Base-by-base conservation (phyloP, 202 grass and related monocot species). In the Alloteropsis angusta region DNA sequence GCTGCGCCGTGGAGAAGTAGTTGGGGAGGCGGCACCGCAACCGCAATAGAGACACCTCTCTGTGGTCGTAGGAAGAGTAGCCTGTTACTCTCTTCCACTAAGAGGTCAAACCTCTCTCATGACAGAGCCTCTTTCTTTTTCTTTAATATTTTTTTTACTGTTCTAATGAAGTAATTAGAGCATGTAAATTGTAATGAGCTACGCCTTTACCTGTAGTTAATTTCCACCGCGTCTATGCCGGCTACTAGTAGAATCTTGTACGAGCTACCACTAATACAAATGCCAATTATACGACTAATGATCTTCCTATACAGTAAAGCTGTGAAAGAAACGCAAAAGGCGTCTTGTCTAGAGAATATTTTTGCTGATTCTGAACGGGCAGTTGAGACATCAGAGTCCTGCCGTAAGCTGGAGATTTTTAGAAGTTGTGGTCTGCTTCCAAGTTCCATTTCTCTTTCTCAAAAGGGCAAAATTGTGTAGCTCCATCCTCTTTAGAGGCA, bases 121-220 rank as follows among this genome's bases (percentile, higher is more conserved):
- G 61, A 49, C 81, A 59, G 52, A 44, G 67, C 9, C 13, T 60
- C 60, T 81, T 37, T 8, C 16, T 43, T 54, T 68, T 39, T 2
- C 47, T 78, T 42, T 77, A 37, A n/a, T 67, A 28, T 74, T 12
- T 46, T 36, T 77, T 74, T 68, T 71, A 81, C 77, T 63, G 71
- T 85, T 77, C 58, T 85, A 84, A 72, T 67, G 35, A 68, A 21
- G 39, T 9, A 21, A 57, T 45, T 88, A 77, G 87, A 85, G 72
- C 65, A 77, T 77, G 82, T 85, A 85, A 80, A 81, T 81, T 76
- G 43, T 89, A 81, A 52, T 71, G 65, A 88, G 71, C 76, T n/a
- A 76, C 64, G 64, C 32, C 62, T 61, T 63, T 69, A 62, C 71
- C 0, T 76, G 71, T 81, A 86, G 71, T 2, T 53, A 25, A 68